Conservation (phyloP, 805 yeast genomes). For the Wickerhamiella azyma region DNA sequence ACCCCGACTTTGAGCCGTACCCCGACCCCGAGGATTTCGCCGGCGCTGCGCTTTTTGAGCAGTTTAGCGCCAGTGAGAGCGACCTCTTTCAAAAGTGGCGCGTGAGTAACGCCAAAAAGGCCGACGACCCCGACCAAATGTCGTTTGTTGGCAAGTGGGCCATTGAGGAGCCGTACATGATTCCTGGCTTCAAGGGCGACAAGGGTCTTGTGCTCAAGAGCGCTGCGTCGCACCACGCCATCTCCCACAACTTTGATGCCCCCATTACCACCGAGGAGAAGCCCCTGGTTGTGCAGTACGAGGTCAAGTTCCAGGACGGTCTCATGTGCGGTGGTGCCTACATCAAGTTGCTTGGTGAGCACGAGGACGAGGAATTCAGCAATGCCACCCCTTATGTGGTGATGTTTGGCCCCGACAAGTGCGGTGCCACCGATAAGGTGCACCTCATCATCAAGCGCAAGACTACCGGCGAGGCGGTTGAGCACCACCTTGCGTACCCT, state of each 20-base stretch:
- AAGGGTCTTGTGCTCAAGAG: constrained; percentile 63
- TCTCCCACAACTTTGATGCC: constrained; percentile 45
- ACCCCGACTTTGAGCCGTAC: constrained; percentile 20
- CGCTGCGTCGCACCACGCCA: constrained; percentile 72
- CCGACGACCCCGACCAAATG: constrained; percentile 35
- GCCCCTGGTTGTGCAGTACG: constrained; percentile 76
- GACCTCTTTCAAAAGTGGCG: constrained; percentile 33
- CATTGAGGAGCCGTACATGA: constrained; percentile 45
- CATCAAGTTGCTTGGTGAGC: constrained; percentile 49
- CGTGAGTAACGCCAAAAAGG: constrained; percentile 37
- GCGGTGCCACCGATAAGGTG: constrained; percentile 68
- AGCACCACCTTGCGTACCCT: constrained; percentile 52
- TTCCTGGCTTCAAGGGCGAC: constrained; percentile 52
- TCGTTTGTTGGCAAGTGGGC: constrained; percentile 65
- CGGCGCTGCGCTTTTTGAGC: constrained; percentile 20
- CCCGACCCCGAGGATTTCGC: constrained; percentile 16
- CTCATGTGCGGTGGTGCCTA: constrained; percentile 84
- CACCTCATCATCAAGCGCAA: constrained; percentile 58
- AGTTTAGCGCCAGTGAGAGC: constrained; percentile 27
- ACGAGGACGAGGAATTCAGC: constrained; percentile 36
- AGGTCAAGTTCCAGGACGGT: constrained; percentile 70
- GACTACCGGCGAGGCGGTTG: constrained; percentile 46
- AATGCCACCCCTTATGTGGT: constrained; percentile 63
- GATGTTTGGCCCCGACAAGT: constrained; percentile 91
- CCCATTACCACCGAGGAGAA: constrained; percentile 47